These are phyloP conservation scores for Aaosphaeria arxii DNA, from an alignment of 2,329 filamentous ascomycete genomes.

Conservation along the genomic window DNA sequence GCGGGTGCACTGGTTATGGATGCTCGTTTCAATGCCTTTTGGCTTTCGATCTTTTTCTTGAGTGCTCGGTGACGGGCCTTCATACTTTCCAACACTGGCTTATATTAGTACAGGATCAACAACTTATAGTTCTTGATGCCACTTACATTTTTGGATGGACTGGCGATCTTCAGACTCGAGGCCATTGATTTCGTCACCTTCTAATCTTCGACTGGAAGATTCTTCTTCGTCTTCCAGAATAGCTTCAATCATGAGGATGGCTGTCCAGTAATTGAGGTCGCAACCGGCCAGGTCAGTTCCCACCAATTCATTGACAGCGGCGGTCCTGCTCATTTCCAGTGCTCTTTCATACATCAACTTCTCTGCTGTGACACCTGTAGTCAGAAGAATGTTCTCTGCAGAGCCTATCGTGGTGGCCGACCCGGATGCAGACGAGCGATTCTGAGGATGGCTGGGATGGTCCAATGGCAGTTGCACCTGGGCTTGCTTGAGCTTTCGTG, in stretches of 20 bases:
- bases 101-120: slow-evolving; percentile 13
- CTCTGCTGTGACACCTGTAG: slow-evolving; percentile 86
- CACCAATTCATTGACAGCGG: slow-evolving; percentile 93
- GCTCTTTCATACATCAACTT: slow-evolving; percentile 98
- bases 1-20: slow-evolving; percentile 31
- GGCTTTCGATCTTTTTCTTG: slow-evolving; percentile 44
- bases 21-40: slow-evolving; percentile 36
- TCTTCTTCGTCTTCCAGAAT: slow-evolving; percentile 80
- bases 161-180: slow-evolving; percentile 69
- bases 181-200: slow-evolving; percentile 52
- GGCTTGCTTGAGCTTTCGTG: slow-evolving; percentile 79
- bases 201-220: slow-evolving; percentile 44
- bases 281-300: slow-evolving; percentile 84
- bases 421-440: slow-evolving; percentile 62
- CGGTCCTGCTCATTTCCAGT: slow-evolving; percentile 91
- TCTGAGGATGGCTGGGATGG: slow-evolving; percentile 82
- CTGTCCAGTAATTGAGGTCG: slow-evolving; percentile 89
- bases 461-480: slow-evolving; percentile 80
- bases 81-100: slow-evolving; percentile 47
- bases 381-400: slow-evolving; percentile 77
- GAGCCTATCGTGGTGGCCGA: slow-evolving; percentile 60
- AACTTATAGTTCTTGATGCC: neutral
- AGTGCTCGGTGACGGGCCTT: slow-evolving; percentile 41
- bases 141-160: slow-evolving; percentile 69
- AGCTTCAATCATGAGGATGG: slow-evolving; percentile 91